Conservation (phyloP, 2,329 filamentous ascomycete genomes). For the Cucurbitaria berberidis region DNA sequence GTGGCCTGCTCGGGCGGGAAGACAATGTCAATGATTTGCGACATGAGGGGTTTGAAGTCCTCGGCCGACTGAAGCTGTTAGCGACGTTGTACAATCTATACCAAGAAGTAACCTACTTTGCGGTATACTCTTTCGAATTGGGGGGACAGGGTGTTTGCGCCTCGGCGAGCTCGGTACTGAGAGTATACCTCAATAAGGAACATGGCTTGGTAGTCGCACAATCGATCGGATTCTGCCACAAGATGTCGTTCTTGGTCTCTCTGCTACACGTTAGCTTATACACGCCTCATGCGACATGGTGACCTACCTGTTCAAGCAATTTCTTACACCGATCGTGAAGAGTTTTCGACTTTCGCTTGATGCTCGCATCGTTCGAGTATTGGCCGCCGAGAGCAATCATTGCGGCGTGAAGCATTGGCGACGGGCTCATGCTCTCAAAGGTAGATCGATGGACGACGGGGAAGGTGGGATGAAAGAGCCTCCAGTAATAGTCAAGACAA, state of each 20-base stretch:
- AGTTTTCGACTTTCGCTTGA: conserved; percentile 45
- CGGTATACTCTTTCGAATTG: conserved; percentile 48
- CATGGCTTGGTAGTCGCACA: conserved; percentile 53
- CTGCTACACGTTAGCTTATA: conserved; percentile 29
- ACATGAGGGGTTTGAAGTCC: conserved; percentile 23
- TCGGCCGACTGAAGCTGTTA: conserved; percentile 30
- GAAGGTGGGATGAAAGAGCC: conserved; percentile 53
- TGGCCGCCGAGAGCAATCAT: conserved; percentile 54
- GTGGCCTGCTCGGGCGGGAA: conserved; percentile 28
- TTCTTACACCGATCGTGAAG: conserved; percentile 53
- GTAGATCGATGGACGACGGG: conserved; percentile 53
- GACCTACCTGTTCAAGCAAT: conserved; percentile 45
- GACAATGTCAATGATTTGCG: conserved; percentile 22
- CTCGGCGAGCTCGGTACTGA: conserved; percentile 51
- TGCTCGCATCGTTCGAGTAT: conserved; percentile 43
- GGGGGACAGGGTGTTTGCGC: conserved; percentile 44
- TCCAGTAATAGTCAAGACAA: conserved; percentile 55
- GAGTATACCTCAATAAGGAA: conserved; percentile 53
- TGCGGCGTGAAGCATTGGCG: conserved; percentile 54
- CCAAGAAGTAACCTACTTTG: conserved; percentile 27
- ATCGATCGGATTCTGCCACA: conserved; percentile 34
- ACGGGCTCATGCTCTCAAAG: conserved; percentile 41
- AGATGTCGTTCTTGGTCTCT: conserved; percentile 27
- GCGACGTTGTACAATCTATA: neutral
- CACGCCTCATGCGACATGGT: neutral